A percentile compares a stretch with the other conserved stretches of the same genome.
phyloP scores from a whole-genome alignment of 768 basidiomycete genomes.

The Hygrophoropsis aurantiaca region DNA sequence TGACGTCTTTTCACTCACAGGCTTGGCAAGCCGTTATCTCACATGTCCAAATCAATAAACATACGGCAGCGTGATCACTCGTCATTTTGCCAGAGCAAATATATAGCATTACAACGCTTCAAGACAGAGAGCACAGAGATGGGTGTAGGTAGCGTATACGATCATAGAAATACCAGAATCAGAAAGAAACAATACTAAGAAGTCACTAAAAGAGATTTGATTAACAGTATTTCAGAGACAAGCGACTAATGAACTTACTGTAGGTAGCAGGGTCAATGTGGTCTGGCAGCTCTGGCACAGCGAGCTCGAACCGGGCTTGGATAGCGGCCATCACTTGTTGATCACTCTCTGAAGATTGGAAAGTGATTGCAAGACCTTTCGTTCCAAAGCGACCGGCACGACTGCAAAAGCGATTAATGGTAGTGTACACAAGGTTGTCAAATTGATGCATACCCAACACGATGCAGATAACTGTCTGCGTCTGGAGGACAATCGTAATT shows the following conservation, averaged over 20 bases:
- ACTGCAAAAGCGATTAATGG: constrained; percentile 35
- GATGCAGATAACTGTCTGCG: constrained; percentile 97
- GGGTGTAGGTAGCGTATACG: constrained; percentile 1
- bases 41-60: too few species aligned
- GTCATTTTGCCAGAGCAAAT: constrained; percentile 6
- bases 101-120: constrained; percentile 22
- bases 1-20: too few species aligned
- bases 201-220: constrained; percentile 32
- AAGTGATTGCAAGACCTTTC: constrained; percentile 97
- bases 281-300: constrained; percentile 91
- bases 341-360: constrained; percentile 90
- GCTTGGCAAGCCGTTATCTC: too few species aligned
- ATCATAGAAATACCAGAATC: constrained; percentile 5
- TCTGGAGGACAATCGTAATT: constrained; percentile 98
- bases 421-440: neutral
- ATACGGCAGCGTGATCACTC: too few species aligned
- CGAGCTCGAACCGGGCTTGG: constrained; percentile 96
- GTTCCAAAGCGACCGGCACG: constrained; percentile 99
- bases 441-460: constrained; percentile 73
- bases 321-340: constrained; percentile 93
- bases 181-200: constrained; percentile 35
- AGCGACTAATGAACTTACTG: constrained; percentile 69
- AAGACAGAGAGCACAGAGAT: constrained; percentile 1
- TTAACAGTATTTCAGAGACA: neutral
- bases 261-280: constrained; percentile 94